Percentiles rank a stretch among this genome's conserved stretches.
These are phyloP conservation scores for Extremus antarcticus DNA, from an alignment of 495 filamentous ascomycete species.

Conservation along the genomic window DNA sequence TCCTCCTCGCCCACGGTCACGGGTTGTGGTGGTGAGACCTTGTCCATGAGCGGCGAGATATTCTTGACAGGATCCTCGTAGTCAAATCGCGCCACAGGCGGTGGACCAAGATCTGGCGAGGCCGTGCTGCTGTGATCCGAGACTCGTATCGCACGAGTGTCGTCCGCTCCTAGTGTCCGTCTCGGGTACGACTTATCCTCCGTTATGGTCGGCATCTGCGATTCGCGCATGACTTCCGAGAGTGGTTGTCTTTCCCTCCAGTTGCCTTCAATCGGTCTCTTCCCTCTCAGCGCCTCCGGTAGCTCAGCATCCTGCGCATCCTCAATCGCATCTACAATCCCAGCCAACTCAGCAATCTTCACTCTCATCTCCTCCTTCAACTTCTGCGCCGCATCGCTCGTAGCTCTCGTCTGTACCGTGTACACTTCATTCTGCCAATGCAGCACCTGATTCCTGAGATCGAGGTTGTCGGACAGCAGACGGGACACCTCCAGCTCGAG, in stretches of 20 bases:
- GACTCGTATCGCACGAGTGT: constrained; percentile 13
- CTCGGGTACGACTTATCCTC: constrained; percentile 73
- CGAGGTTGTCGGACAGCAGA: constrained; percentile 76
- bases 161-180: constrained; percentile 47
- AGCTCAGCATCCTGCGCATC: background rate
- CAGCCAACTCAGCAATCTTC: constrained; percentile 48
- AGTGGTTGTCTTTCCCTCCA: constrained; percentile 18
- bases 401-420: constrained; percentile 7
- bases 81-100: constrained; percentile 52
- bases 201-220: constrained; percentile 58
- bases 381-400: constrained; percentile 17
- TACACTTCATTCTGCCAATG: constrained; percentile 57
- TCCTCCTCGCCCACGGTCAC: constrained; percentile 18
- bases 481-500: constrained; percentile 78
- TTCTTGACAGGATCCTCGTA: constrained; percentile 52
- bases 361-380: constrained; percentile 37
- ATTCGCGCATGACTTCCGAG: constrained; percentile 18
- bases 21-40: constrained; percentile 13
- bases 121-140: constrained; percentile 31
- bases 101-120: constrained; percentile 57
- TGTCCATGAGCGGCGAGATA: constrained; percentile 25
- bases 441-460: constrained; percentile 66
- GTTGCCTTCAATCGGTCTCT: constrained; percentile 6
- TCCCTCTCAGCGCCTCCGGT: constrained; percentile 1
- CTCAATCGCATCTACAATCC: constrained; percentile 35